These are phyloP conservation scores for Reticulascus tulasneorum DNA, from an alignment of 2,329 filamentous ascomycete species.

Conservation along the genomic window DNA sequence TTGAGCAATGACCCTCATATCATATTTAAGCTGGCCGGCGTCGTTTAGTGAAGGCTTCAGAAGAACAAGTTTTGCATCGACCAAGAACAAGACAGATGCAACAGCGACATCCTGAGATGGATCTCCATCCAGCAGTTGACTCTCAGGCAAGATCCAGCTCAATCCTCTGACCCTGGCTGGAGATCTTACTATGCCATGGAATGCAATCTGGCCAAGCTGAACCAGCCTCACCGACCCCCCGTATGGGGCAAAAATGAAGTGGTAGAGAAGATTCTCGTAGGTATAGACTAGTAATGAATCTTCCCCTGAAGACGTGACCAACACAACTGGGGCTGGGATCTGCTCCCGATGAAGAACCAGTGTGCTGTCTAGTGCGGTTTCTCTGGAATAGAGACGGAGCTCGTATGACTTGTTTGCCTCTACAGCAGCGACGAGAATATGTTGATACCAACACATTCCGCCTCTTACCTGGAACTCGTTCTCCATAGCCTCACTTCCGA, in stretches of 20 bases:
- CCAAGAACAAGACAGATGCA: slow-evolving; percentile 91
- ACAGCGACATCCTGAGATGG: slow-evolving; percentile 93
- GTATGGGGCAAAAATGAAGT: slow-evolving; percentile 80
- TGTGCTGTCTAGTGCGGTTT: slow-evolving; percentile 69
- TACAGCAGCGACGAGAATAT: slow-evolving; percentile 90
- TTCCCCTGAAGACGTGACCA: slow-evolving; percentile 83
- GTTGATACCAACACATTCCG: slow-evolving; percentile 98
- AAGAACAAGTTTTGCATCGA: slow-evolving; percentile 92
- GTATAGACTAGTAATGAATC: slow-evolving; percentile 96
- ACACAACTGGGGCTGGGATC: slow-evolving; percentile 80
- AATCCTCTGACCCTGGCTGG: slow-evolving; percentile 88
- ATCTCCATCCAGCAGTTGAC: slow-evolving; percentile 83
- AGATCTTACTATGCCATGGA: slow-evolving; percentile 92
- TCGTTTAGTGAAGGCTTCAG: slow-evolving; percentile 83
- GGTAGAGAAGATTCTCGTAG: slow-evolving; percentile 91
- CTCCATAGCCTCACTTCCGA: slow-evolving; percentile 74
- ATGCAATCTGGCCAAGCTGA: slow-evolving; percentile 96
- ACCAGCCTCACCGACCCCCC: slow-evolving; percentile 70
- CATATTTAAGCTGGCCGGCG: slow-evolving; percentile 85
- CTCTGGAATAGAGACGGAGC: slow-evolving; percentile 88
- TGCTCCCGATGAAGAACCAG: slow-evolving; percentile 72
- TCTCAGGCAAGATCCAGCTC: slow-evolving; percentile 92
- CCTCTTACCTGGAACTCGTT: slow-evolving; percentile 90
- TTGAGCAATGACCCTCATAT: slow-evolving; percentile 94
- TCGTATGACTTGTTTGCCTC: slow-evolving; percentile 80